These are phyloP conservation scores for Citrus cavaleriei DNA, from an alignment of 345 rosid genomes.

Conservation along the genomic window DNA sequence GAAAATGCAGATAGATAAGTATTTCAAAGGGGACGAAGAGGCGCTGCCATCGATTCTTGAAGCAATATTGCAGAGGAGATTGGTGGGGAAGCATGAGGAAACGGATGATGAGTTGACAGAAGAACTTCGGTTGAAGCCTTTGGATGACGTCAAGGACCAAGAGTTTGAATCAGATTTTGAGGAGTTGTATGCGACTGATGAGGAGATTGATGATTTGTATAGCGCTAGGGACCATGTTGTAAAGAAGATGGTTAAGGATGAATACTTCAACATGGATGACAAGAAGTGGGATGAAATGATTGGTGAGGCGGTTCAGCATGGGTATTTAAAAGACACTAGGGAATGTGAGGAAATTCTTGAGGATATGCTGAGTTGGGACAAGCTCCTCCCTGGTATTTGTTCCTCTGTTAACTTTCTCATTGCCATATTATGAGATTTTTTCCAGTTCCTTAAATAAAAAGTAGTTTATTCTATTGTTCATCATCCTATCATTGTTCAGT, in stretches of 20 bases:
- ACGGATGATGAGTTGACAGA: conserved; percentile 73
- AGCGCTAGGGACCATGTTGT: conserved; percentile 45
- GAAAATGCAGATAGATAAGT: conserved; percentile 56
- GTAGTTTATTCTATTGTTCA: background rate
- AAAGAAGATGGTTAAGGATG: conserved; percentile 55
- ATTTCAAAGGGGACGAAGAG: conserved; percentile 75
- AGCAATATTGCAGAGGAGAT: conserved; percentile 57
- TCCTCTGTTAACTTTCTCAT: background rate
- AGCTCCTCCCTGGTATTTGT: conserved; percentile 75
- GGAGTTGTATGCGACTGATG: conserved; percentile 56
- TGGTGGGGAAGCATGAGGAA: conserved; percentile 56
- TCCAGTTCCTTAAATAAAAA: background rate
- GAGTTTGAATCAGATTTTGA: conserved; percentile 83
- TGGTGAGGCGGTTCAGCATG: conserved; percentile 56
- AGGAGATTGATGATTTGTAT: conserved; percentile 72
- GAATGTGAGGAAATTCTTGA: conserved; percentile 82
- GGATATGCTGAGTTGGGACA: conserved; percentile 91
- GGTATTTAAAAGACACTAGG: conserved; percentile 60
- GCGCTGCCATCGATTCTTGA: conserved; percentile 63
- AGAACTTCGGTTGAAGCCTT: conserved; percentile 36
- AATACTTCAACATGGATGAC: conserved; percentile 74
- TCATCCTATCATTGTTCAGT: background rate
- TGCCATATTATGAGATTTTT: background rate
- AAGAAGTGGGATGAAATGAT: conserved; percentile 85
- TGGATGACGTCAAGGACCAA: conserved; percentile 49